These are phyloP conservation scores for Phytophthora parvispora DNA, from an alignment of 352 stramenopile species.

Conservation along the genomic window DNA sequence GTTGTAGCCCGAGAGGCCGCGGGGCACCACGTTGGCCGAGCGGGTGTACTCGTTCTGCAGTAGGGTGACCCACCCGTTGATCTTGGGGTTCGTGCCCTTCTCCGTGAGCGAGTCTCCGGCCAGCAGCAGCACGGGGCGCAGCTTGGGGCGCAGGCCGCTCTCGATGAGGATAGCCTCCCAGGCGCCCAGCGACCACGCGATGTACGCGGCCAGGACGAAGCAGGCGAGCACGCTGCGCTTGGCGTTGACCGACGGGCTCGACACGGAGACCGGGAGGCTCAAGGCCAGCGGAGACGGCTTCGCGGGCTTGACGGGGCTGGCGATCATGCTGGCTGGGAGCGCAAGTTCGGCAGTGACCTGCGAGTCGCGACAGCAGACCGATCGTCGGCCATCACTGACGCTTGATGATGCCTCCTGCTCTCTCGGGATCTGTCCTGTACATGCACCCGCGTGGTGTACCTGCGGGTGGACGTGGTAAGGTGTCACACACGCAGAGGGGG, in stretches of 20 bases:
- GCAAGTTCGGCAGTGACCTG: conserved; percentile 15
- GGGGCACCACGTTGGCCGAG: conserved; percentile 47
- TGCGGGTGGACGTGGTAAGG: background rate
- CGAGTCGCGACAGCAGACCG: conserved; percentile 3
- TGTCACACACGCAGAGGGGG: background rate
- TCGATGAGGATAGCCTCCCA: conserved; percentile 28
- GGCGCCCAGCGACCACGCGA: conserved; percentile 28
- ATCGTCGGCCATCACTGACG: background rate
- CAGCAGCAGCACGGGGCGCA: conserved; percentile 26
- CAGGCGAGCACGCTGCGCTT: conserved; percentile 18
- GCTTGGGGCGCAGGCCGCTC: conserved; percentile 25
- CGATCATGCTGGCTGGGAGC: conserved; percentile 11
- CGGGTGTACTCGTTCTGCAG: conserved; percentile 52
- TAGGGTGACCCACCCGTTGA: conserved; percentile 46
- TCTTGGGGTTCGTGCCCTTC: conserved; percentile 34
- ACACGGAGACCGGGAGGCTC: conserved; percentile 1
- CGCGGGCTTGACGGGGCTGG: conserved; percentile 7
- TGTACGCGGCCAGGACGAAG: conserved; percentile 23
- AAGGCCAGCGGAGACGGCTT: conserved; percentile 8
- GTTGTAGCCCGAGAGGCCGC: conserved; percentile 53
- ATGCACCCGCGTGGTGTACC: background rate
- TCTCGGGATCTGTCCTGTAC: conserved; percentile 8
- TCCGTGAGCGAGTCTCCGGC: conserved; percentile 61
- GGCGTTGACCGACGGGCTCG: background rate
- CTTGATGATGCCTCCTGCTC: conserved; percentile 17